Evolutionary conservation across 495 filamentous ascomycete species (phyloP), one percentile per base, ranked within the genome.

Genomic region (Penicillium ochrochloron): DNA sequence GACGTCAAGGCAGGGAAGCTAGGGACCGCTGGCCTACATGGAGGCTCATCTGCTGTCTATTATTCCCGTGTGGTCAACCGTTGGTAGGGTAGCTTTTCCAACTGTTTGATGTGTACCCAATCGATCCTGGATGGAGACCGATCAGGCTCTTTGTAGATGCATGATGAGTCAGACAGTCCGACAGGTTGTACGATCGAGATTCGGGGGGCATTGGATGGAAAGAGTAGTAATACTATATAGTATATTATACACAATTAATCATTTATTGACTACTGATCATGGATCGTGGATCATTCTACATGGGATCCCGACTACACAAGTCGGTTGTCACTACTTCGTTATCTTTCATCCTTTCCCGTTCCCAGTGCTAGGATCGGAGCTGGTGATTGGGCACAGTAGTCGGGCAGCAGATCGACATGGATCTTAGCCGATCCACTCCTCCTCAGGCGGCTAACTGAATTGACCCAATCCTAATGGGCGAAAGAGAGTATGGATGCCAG

Each of bases 301-400:
- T 42, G 10, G 37, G 5, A 14, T 41, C 37, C 5, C 14, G 17
- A 41, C 37, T 17, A 41, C 31, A 33, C 31, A 33, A 33, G 31
- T 33, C 5, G 31, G 8, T 33, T 33, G 8, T 33, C 7, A 7
- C 39, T 7, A 15, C 39, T n/a, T 42, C 17, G 39, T 15, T 17
- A 4, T 42, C 4, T 42, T 42, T 42, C 31, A 33, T 33, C 31
- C 39, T n/a, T 41, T 41, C 17, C 15, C 39, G 39, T n/a, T 42
- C 15, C 7, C 15, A 44, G 42, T 44, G 42, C 42, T 2, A 44
- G n/a, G 19, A 48, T 23, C 10, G 19, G 27, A 29, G 50, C 10
- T 33, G 42, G 41, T 62, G 57, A 67, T 72, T 72, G 69, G 69
- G 69, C 66, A 66, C 51, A 62, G 35, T 65, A 59, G 33, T 68